These are phyloP conservation scores for Cicer judaicum DNA, from an alignment of 306 rosid genomes.

Conservation along the genomic window DNA sequence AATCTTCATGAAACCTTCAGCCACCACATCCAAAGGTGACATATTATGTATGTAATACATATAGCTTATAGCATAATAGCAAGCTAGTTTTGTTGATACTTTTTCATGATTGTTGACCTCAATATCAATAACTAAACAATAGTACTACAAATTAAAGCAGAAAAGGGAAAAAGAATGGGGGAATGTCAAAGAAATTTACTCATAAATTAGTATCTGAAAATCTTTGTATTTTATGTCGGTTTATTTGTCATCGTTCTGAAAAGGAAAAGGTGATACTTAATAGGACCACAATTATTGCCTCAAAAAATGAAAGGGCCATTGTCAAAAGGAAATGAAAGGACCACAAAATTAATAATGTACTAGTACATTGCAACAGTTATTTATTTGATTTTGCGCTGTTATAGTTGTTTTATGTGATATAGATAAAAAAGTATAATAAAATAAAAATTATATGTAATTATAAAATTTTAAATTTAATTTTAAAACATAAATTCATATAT, in stretches of 20 bases:
- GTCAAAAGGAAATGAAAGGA: conserved; percentile 1
- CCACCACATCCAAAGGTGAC: conserved; percentile 36
- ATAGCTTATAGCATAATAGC: not conserved
- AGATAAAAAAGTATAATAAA: too few relatives aligned
- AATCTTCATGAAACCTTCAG: conserved; percentile 37
- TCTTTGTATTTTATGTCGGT: conserved; percentile 10
- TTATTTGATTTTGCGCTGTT: not conserved
- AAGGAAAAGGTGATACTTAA: not conserved
- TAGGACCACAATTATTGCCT: conserved; percentile 41
- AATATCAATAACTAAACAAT: conserved; percentile 5
- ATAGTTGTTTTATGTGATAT: too few relatives aligned
- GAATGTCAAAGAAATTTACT: conserved; percentile 13
- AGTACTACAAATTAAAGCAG: not conserved
- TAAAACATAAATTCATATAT: too few relatives aligned
- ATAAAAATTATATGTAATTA: too few relatives aligned
- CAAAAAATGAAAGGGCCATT: not conserved
- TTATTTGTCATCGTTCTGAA: not conserved
- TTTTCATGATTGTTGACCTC: conserved; percentile 25
- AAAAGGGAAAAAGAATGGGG: not conserved
- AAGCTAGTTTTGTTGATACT: not conserved
- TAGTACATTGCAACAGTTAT: not conserved
- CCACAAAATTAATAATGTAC: conserved; percentile 24
- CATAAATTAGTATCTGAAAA: not conserved
- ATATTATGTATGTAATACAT: not conserved
- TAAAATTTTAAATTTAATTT: too few relatives aligned